Evolutionary conservation across 2,329 filamentous ascomycete genomes (phyloP).

Genomic region (Verticillium dahliae): DNA sequence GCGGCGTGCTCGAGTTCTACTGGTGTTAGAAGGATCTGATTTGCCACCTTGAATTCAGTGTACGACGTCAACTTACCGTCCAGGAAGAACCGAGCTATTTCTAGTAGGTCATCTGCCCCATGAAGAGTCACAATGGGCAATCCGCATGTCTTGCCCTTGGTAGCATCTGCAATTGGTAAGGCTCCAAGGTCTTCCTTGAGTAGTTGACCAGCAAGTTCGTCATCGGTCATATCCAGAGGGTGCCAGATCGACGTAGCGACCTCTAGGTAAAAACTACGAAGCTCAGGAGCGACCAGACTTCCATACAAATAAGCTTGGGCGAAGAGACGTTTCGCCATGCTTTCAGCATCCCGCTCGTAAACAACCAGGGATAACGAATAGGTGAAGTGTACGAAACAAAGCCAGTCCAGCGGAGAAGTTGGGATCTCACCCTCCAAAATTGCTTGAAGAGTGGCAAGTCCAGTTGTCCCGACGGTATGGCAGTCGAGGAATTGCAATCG

Average conservation of each 20-base stretch:
- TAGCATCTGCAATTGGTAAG: conserved; percentile 16
- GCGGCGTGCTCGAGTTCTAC: conserved; percentile 41
- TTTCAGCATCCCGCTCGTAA: conserved; percentile 30
- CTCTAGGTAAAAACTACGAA: conserved; percentile 32
- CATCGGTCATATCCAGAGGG: conserved; percentile 25
- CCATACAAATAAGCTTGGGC: conserved; percentile 39
- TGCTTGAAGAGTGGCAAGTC: conserved; percentile 32
- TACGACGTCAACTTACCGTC: conserved; percentile 31
- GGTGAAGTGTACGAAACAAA: conserved; percentile 46
- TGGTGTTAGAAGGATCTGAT: background rate
- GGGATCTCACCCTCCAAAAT: conserved; percentile 31
- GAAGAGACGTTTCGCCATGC: conserved; percentile 34
- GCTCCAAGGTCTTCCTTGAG: conserved; percentile 11
- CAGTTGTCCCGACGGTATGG: conserved; percentile 29
- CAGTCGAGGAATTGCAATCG: conserved; percentile 32
- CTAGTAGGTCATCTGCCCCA: conserved; percentile 29
- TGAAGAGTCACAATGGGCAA: background rate
- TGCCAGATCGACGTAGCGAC: conserved; percentile 43
- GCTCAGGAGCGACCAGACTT: conserved; percentile 26
- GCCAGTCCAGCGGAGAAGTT: conserved; percentile 32
- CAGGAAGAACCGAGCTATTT: conserved; percentile 39
- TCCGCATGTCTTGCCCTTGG: conserved; percentile 37
- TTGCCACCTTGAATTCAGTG: background rate
- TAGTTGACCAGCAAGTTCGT: conserved; percentile 21
- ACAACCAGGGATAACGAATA: conserved; percentile 43